Base-by-base conservation (phyloP, 140 eudicot genomes). In the Cichorium intybus region DNA sequence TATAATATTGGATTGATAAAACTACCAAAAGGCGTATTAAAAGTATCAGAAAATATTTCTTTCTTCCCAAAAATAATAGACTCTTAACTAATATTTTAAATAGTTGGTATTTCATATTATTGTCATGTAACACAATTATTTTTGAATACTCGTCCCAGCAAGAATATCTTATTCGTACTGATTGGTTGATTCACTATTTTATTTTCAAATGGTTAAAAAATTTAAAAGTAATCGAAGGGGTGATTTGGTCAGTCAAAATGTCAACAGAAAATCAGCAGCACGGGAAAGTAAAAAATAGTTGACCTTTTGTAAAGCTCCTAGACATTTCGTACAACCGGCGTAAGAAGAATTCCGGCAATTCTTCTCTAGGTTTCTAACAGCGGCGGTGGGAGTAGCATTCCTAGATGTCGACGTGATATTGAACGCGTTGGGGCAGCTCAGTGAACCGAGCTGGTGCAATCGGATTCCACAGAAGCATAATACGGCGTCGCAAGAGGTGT, bases 391-490 rank as follows among this genome's bases (percentile, higher is more conserved):
- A 2, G 87, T 77, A 1, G 95, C 98, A 35, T 66, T 81, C 35
- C 75, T 58, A 8, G 73, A 16, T 0, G 57, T 16, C 6, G 77
- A 75, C 10, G 89, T 74, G 18, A 88, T 15, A 62, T 83, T 88
- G 41, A 92, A 92, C 68, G 98, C 98, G 15, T 84, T 89, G 0
- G 98, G 89, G 24, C 98, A 92, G 35, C 79, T 81, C 2, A 92
- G 76, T 0, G 98, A 85, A 5, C 86, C 81, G 34, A 92, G 75
- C 81, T 92, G 95, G 43, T 92, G 98, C 6, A 92, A 76, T 45
- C 98, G 69, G 20, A 92, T 92, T 5, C 98, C 98, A 22, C 98
- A 92, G 29, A 92, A 92, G 57, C 98, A 92, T 59, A 92, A 73
- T 31, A 92, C 88, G 29, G 98, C 85, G 70, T 92, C 98, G 75